phyloP scores from a whole-genome alignment of 495 filamentous ascomycete species.

The Umbilicaria muhlenbergii region DNA sequence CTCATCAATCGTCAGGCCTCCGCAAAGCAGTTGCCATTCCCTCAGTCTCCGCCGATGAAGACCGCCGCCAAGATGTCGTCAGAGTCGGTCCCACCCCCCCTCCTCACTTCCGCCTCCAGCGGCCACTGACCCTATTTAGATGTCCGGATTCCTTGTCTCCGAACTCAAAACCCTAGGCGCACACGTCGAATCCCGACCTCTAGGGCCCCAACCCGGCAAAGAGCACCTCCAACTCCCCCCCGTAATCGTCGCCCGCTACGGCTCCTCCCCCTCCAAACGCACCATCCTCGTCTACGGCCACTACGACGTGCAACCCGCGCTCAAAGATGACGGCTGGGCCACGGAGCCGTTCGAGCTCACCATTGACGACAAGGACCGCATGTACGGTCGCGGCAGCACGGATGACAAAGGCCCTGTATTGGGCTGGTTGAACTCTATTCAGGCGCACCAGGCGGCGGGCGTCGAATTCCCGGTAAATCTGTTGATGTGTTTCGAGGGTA shows the following conservation, averaged over 20 bases:
- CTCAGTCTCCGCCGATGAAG: constrained; percentile 82
- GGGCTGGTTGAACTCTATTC: constrained; percentile 95
- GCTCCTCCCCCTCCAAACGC: constrained; percentile 75
- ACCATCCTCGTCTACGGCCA: constrained; percentile 96
- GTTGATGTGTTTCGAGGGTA: constrained; percentile 98
- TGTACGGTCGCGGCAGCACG: constrained; percentile 91
- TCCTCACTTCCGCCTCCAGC: background rate
- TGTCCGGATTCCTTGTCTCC: constrained; percentile 79
- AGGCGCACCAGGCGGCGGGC: constrained; percentile 88
- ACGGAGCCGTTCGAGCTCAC: constrained; percentile 86
- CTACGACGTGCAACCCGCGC: constrained; percentile 96
- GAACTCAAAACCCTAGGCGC: constrained; percentile 77
- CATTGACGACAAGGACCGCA: constrained; percentile 77
- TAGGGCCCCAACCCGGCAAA: constrained; percentile 81
- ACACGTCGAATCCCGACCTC: constrained; percentile 60
- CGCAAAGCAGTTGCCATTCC: constrained; percentile 89
- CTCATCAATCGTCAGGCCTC: constrained; percentile 33
- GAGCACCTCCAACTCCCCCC: constrained; percentile 86
- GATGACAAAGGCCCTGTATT: constrained; percentile 98
- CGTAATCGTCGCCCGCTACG: constrained; percentile 81
- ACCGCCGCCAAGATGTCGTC: constrained; percentile 75
- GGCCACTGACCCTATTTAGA: constrained; percentile 28
- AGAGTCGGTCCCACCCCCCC: constrained; percentile 25
- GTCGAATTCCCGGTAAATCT: constrained; percentile 94
- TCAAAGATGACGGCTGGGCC: constrained; percentile 88